Evolutionary conservation across 116 monocot genomes (phyloP).

Genomic region (Dioscorea cayenensis): DNA sequence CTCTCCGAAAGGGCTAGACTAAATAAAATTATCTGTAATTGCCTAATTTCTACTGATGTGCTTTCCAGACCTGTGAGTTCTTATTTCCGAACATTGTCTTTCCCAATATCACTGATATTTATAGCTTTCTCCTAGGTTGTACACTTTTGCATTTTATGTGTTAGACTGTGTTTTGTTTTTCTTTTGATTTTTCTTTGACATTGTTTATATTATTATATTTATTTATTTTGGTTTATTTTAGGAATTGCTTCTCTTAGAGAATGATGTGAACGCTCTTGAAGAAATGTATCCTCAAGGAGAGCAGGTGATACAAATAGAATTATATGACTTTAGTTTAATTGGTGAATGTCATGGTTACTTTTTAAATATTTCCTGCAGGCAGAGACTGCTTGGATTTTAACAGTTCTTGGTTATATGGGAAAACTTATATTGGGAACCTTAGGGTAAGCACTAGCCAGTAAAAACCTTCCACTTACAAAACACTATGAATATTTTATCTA

Average conservation of each 20-base stretch:
- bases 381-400: slow-evolving; percentile 81
- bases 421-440: slow-evolving; percentile 66
- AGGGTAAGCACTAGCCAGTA: slow-evolving; percentile 40
- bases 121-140: not conserved
- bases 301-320: slow-evolving; percentile 32
- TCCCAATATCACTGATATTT: not conserved
- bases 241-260: slow-evolving; percentile 94
- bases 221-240: slow-evolving; percentile 9
- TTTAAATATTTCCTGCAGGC: slow-evolving; percentile 40
- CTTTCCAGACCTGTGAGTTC: too few species aligned
- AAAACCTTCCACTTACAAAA: not conserved
- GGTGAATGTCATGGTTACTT: not conserved
- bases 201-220: not conserved
- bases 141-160: not conserved
- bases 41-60: too few species aligned
- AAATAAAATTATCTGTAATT: too few species aligned
- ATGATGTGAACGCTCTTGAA: slow-evolving; percentile 94
- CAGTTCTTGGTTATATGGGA: slow-evolving; percentile 76
- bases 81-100: too few species aligned
- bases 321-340: not conserved
- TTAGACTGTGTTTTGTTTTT: not conserved
- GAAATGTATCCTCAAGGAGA: slow-evolving; percentile 99
- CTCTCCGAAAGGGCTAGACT: too few species aligned
- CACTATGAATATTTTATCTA: not conserved
- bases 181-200: not conserved